phyloP scores from a whole-genome alignment of 2,329 filamentous ascomycete species.

The Teratosphaeria gauchensis region DNA sequence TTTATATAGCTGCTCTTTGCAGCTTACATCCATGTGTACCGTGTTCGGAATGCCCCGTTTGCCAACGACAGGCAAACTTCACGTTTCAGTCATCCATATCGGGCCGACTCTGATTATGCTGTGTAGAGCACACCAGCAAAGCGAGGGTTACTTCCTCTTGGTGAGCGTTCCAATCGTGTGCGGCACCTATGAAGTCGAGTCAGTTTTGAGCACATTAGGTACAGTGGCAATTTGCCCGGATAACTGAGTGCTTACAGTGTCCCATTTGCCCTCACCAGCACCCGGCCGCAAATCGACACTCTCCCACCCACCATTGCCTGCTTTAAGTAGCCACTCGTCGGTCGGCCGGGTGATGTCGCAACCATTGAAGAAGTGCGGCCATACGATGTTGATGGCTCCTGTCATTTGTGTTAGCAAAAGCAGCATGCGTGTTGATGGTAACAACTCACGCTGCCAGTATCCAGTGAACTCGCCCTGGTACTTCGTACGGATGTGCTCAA shows the following conservation, averaged over 20 bases:
- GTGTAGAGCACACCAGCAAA: not conserved
- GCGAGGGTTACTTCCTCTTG: not conserved
- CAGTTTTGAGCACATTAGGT: not conserved
- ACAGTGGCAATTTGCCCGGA: not conserved
- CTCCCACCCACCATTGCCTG: conserved; percentile 24
- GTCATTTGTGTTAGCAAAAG: not conserved
- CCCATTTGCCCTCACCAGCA: conserved; percentile 24
- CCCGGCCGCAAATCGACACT: conserved; percentile 22
- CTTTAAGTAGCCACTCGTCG: conserved; percentile 26
- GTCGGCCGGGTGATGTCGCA: conserved; percentile 27
- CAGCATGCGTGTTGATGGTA: not conserved
- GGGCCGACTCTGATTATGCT: not conserved
- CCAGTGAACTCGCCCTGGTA: conserved; percentile 23
- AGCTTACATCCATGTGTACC: too few relatives aligned
- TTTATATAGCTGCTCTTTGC: too few relatives aligned
- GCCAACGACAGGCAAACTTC: not conserved
- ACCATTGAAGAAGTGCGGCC: conserved; percentile 27
- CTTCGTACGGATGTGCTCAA: conserved; percentile 47
- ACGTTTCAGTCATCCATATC: not conserved
- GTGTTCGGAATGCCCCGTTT: not conserved
- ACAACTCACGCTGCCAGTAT: conserved; percentile 26
- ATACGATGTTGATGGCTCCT: conserved; percentile 24
- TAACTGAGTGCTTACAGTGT: conserved; percentile 10
- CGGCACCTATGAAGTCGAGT: conserved; percentile 12
- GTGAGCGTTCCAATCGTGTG: conserved; percentile 25